Conservation (phyloP, 1,284 basidiomycete genomes). For the Tremellales sp. region DNA sequence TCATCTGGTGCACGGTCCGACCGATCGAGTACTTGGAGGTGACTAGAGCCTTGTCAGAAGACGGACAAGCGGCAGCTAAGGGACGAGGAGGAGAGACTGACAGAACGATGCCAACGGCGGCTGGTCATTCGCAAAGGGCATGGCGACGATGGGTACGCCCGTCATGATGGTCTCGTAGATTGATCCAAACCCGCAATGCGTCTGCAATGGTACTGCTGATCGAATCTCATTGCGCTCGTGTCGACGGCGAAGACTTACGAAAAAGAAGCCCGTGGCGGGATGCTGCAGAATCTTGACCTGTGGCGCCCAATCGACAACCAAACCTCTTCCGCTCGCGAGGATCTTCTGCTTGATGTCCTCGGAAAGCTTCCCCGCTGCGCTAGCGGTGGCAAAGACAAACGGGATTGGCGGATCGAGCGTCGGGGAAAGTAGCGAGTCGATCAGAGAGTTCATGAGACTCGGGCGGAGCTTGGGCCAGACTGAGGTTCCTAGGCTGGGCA, state of each 20-base stretch:
- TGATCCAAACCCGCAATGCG: slow-evolving; percentile 11
- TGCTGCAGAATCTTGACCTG: slow-evolving; percentile 11
- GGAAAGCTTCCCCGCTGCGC: not conserved
- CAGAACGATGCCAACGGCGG: slow-evolving; percentile 2
- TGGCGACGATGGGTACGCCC: slow-evolving; percentile 8
- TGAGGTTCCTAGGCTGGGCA: slow-evolving; percentile 8
- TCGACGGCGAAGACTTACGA: slow-evolving; percentile 3
- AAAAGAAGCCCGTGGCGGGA: slow-evolving; percentile 9
- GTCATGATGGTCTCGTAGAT: slow-evolving; percentile 10
- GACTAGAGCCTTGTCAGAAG: too few species aligned
- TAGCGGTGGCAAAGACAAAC: slow-evolving; percentile 11
- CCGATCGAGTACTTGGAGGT: too few species aligned
- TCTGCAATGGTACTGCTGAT: slow-evolving; percentile 4
- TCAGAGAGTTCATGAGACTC: slow-evolving; percentile 4
- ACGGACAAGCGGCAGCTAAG: too few species aligned
- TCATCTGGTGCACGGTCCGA: not conserved
- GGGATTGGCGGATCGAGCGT: slow-evolving; percentile 8
- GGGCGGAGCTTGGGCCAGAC: slow-evolving; percentile 11
- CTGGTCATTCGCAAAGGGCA: slow-evolving; percentile 6
- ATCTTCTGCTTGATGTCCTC: slow-evolving; percentile 3
- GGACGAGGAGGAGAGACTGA: not conserved
- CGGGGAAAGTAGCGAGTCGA: slow-evolving; percentile 7
- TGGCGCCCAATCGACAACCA: slow-evolving; percentile 11
- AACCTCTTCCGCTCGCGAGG: slow-evolving; percentile 6
- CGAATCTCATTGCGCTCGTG: not conserved